Evolutionary conservation across 108 stramenopile species (phyloP).

Genomic region (Craspedostauros australis): DNA sequence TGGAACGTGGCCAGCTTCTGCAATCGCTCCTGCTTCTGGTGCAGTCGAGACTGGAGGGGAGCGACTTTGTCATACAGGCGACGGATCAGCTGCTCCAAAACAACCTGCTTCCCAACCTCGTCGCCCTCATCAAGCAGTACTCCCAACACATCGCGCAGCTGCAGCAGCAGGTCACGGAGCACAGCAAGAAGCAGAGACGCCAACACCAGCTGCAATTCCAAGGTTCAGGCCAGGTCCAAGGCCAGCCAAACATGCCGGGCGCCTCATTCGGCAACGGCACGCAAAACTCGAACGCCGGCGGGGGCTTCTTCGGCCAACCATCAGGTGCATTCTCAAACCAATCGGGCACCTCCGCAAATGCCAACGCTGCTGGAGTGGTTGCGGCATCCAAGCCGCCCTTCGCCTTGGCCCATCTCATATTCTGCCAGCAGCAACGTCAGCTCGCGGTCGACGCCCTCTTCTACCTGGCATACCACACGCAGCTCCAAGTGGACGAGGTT

Average conservation of each 20-base stretch:
- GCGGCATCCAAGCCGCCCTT: too few species aligned
- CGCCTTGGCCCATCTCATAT: constrained; percentile 40
- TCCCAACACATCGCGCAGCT: constrained; percentile 31
- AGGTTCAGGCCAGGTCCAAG: not conserved
- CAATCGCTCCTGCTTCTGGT: constrained; percentile 26
- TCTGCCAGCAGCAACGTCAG: constrained; percentile 54
- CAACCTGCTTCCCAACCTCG: constrained; percentile 41
- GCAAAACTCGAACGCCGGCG: too few species aligned
- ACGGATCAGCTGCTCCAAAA: constrained; percentile 54
- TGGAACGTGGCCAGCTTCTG: constrained; percentile 20
- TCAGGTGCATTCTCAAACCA: too few species aligned
- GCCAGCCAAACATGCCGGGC: not conserved
- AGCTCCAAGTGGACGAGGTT: constrained; percentile 53
- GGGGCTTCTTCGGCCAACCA: too few species aligned
- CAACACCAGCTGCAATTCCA: too few species aligned
- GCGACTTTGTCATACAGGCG: constrained; percentile 24
- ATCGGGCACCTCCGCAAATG: too few species aligned
- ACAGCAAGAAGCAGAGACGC: not conserved
- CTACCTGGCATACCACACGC: constrained; percentile 73
- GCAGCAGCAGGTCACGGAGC: constrained; percentile 12
- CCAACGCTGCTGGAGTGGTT: too few species aligned
- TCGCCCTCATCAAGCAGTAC: constrained; percentile 45
- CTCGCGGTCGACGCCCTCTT: constrained; percentile 61
- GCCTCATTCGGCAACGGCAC: not conserved
- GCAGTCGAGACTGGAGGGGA: constrained; percentile 22